Percentiles rank a stretch among this genome's conserved stretches.
These are phyloP conservation scores for Eucalyptus regnans DNA, from an alignment of 345 rosid species.

Conservation along the genomic window DNA sequence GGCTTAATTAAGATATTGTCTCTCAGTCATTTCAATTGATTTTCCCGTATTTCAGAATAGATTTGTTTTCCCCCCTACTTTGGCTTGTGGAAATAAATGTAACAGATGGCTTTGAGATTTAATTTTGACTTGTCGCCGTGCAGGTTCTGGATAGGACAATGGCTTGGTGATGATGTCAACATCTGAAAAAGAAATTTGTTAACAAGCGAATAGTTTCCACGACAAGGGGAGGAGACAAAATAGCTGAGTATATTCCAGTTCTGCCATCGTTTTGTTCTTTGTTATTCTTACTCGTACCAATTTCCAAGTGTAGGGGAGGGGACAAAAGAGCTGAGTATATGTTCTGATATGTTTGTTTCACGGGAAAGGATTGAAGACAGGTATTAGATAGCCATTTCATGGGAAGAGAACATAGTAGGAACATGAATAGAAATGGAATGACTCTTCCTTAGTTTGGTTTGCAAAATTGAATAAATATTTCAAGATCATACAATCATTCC, in stretches of 20 bases:
- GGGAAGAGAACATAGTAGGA: neutral
- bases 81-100: neutral
- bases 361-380: neutral
- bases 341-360: neutral
- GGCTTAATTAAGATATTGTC: neutral
- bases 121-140: neutral
- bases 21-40: neutral
- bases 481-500: neutral
- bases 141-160: neutral
- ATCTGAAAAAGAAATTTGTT: neutral
- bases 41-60: neutral
- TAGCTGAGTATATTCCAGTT: neutral
- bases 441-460: neutral
- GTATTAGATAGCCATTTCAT: neutral
- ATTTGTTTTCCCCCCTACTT: neutral
- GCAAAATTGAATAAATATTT: neutral
- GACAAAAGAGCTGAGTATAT: neutral
- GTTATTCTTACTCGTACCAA: neutral
- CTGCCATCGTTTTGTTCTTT: neutral
- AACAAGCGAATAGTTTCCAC: neutral
- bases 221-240: neutral
- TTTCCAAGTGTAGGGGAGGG: neutral
- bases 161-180: neutral
- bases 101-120: neutral
- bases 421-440: neutral